Percentiles rank a stretch among this genome's conserved stretches.
Evolutionary conservation across 2,329 filamentous ascomycete species (phyloP).

Genomic region (Sordariomycetes sp.): DNA sequence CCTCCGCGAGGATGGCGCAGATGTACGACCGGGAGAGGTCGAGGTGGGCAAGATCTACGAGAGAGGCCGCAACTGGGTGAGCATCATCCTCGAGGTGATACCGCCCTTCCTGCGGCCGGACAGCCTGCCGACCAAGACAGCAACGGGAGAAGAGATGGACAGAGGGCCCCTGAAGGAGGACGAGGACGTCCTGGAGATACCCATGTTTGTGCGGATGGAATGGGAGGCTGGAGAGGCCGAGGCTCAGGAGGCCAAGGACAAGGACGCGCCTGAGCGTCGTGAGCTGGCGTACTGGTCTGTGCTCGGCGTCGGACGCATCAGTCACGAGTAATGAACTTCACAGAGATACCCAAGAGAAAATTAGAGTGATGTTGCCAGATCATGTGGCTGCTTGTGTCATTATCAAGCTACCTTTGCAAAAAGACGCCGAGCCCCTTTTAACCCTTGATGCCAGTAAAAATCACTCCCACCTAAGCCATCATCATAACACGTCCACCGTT

Average conservation of each 20-base stretch:
- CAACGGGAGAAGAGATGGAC: conserved; percentile 28
- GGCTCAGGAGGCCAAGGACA: conserved; percentile 46
- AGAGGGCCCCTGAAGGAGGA: conserved; percentile 43
- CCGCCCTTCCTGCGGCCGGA: conserved; percentile 45
- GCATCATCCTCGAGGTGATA: conserved; percentile 84
- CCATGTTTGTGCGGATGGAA: conserved; percentile 85
- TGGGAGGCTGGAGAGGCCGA: conserved; percentile 80
- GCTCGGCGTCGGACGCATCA: conserved; percentile 76
- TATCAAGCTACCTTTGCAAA: conserved; percentile 38
- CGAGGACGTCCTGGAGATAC: conserved; percentile 72
- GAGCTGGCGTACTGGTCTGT: conserved; percentile 97
- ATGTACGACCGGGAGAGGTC: conserved; percentile 40
- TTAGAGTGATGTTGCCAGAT: conserved; percentile 20
- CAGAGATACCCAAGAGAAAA: conserved; percentile 30
- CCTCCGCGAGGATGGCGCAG: conserved; percentile 46
- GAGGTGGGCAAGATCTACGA: conserved; percentile 98
- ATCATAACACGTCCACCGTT: conserved; percentile 7
- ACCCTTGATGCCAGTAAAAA: conserved; percentile 14
- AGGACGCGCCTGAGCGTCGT: conserved; percentile 63
- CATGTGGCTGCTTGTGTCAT: conserved; percentile 34
- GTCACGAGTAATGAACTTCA: conserved; percentile 26
- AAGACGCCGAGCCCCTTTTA: conserved; percentile 40
- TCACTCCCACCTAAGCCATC: conserved; percentile 15
- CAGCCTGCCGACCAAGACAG: conserved; percentile 15
- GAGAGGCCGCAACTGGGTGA: conserved; percentile 86